phyloP scores from a whole-genome alignment of 1,284 basidiomycete genomes.

The Cryptococcus floricola region DNA sequence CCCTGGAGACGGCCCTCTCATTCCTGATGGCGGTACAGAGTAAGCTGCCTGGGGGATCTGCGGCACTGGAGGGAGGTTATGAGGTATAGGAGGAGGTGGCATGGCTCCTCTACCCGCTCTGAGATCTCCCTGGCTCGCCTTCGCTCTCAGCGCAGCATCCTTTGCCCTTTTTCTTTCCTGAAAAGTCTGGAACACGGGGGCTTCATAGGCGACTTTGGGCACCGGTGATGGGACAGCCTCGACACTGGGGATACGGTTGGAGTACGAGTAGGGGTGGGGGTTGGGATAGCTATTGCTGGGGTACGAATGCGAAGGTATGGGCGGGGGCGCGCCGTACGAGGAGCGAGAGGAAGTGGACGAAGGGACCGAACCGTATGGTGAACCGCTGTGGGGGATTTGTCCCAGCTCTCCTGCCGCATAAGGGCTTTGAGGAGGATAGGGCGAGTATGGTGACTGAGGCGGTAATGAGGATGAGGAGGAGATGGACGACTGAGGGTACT shows the following conservation, averaged over 20 bases:
- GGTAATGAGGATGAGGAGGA: neutral
- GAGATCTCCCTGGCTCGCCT: conserved; percentile 4
- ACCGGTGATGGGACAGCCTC: conserved; percentile 27
- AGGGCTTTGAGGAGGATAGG: conserved; percentile 1
- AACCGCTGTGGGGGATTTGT: neutral
- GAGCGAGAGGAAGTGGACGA: no score
- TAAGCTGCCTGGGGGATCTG: neutral
- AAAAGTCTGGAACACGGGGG: conserved; percentile 46
- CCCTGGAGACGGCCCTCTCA: neutral
- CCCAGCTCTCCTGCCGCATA: neutral
- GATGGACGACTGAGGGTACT: neutral
- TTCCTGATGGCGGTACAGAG: neutral
- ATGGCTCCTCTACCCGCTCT: neutral
- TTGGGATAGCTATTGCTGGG: no score
- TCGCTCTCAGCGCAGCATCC: conserved; percentile 26
- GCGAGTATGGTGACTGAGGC: neutral
- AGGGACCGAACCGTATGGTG: no score
- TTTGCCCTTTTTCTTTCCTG: conserved; percentile 43
- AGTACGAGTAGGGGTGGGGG: no score
- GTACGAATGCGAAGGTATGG: no score
- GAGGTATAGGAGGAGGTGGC: neutral
- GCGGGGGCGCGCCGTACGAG: no score
- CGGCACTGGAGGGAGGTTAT: neutral
- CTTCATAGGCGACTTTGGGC: conserved; percentile 32
- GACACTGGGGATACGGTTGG: conserved; percentile 1